Percentiles rank a stretch among this genome's conserved stretches.
These are phyloP conservation scores for Petasospora fabianii DNA, from an alignment of 1,139 yeast species.

Conservation along the genomic window DNA sequence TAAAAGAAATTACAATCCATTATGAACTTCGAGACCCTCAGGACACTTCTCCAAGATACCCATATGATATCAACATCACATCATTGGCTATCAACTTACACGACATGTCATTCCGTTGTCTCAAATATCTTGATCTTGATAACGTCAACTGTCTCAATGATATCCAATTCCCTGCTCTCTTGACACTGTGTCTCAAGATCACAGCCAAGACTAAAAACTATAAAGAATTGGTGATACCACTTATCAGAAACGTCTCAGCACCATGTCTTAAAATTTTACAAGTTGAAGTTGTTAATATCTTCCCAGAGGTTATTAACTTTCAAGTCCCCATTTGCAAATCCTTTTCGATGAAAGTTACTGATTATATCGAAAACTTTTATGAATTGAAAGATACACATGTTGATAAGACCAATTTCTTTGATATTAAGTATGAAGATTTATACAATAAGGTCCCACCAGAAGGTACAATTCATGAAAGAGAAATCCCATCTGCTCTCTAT, in stretches of 20 bases:
- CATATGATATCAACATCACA: neutral
- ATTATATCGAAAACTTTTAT: neutral
- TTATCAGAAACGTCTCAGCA: constrained; percentile 3
- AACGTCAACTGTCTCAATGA: constrained; percentile 5
- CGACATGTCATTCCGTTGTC: neutral
- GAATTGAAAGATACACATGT: no score
- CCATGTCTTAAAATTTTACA: constrained; percentile 2
- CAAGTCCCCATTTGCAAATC: constrained; percentile 3
- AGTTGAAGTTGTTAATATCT: neutral
- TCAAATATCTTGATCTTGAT: neutral
- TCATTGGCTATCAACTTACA: neutral
- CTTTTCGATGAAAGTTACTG: no score
- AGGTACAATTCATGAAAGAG: neutral
- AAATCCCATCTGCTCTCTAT: neutral
- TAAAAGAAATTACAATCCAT: neutral
- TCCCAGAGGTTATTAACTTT: constrained; percentile 4
- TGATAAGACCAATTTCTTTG: constrained; percentile 4
- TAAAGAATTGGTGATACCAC: constrained; percentile 1
- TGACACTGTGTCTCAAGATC: neutral
- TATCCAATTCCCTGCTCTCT: constrained; percentile 2
- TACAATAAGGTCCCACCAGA: neutral
- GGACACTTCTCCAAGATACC: neutral
- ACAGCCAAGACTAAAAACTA: neutral
- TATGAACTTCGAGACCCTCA: neutral
- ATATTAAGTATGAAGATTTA: neutral